A percentile compares a stretch with the other conserved stretches of the same genome.
phyloP scores from a whole-genome alignment of 768 basidiomycete species.

The Dentipellis fragilis region DNA sequence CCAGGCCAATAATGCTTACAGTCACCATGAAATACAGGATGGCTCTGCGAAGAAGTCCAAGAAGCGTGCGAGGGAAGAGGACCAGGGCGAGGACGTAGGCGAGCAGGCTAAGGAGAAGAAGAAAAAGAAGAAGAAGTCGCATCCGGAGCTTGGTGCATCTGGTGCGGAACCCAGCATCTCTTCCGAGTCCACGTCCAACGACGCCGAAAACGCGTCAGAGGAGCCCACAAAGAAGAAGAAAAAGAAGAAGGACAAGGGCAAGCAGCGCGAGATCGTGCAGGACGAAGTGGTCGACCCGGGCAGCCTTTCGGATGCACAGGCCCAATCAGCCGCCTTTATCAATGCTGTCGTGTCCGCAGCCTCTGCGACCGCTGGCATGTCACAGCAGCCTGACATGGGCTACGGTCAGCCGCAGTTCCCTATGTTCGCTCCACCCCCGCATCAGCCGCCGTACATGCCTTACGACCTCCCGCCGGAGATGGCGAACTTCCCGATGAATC shows the following conservation, averaged over 20 bases:
- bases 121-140: conserved; percentile 24
- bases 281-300: conserved; percentile 4
- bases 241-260: conserved; percentile 26
- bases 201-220: conserved; percentile 3
- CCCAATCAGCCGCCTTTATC: conserved; percentile 41
- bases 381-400: conserved; percentile 16
- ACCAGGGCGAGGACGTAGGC: conserved; percentile 2
- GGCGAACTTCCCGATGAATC: background rate
- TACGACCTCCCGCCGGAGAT: background rate
- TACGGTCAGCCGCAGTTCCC: conserved; percentile 14
- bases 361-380: conserved; percentile 27
- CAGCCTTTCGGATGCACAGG: background rate
- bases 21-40: conserved; percentile 15
- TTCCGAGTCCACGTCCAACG: conserved; percentile 18
- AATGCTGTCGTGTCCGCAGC: conserved; percentile 60
- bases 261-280: conserved; percentile 24
- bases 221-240: conserved; percentile 20
- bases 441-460: conserved; percentile 3
- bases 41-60: conserved; percentile 21
- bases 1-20: conserved; percentile 31
- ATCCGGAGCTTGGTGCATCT: background rate
- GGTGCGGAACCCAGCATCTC: background rate
- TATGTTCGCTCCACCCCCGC: conserved; percentile 9
- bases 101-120: conserved; percentile 9
- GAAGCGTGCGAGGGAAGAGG: conserved; percentile 23